Base-by-base conservation (phyloP, 495 filamentous ascomycete species). In the Endocarpon pusillum region DNA sequence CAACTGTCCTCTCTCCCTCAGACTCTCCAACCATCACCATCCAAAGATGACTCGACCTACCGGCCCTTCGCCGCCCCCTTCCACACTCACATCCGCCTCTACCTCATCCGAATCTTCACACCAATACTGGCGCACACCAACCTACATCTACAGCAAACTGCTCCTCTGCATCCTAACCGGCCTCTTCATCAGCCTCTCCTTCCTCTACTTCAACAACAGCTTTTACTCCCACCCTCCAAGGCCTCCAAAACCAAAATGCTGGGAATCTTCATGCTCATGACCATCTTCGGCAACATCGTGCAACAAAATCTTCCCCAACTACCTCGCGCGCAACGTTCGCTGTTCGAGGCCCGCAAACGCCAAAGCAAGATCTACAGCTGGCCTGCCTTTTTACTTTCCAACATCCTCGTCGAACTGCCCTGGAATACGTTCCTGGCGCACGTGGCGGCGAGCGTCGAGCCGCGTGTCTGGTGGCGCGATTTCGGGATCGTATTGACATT, bases 191-290 rank as follows among this genome's bases (percentile, higher is more conserved):
- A 83, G 83, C 9, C 86, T 94, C 54, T 81, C 81, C 16, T 92
- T 94, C 58, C 84, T 69, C 67, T 63, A 71, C 14, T 67, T 79
- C 4, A 57, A n/a, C n/a, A n/a, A n/a, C n/a, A n/a, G n/a, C n/a
- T n/a, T n/a, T n/a, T n/a, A n/a, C 67, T 19, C 78, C 73, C 48
- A 69, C 65, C 12, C 53, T 75, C 2, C 80, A 89, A 51, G 84
- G 81, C 24, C 66, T 92, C 12, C 81, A 86, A 46, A 89, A 91
- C 48, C 77, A 85, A n/a, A 46, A 78, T 89, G 61, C 89, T 91
- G 47, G 62, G 71, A 45, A 74, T 92, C 45, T 92, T 94, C 61
- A 73, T 86, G 62, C 53, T 93, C 3, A 57, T 84, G 28, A 76
- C 71, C 16, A 70, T 92, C 38, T 79, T 87, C 50, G 70, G 73